Percentiles rank a stretch among this genome's conserved stretches.
phyloP scores from a whole-genome alignment of 176 grass and related monocot species.

The Typha latifolia region DNA sequence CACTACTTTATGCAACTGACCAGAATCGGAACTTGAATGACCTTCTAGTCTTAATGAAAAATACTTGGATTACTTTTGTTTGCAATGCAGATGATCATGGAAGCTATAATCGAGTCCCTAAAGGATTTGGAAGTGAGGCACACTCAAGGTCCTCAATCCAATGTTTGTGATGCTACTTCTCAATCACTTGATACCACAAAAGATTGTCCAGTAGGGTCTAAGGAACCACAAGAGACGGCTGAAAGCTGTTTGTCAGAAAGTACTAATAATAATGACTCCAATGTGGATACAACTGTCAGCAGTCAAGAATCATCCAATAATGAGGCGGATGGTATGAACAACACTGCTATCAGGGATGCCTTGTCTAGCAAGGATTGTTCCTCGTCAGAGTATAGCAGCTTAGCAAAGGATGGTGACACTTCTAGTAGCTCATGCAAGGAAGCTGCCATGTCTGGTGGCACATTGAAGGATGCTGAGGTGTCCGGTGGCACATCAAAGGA shows the following conservation, averaged over 20 bases:
- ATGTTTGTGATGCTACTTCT: conserved; percentile 24
- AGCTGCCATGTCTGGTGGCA: too few relatives aligned
- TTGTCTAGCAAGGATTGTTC: conserved; percentile 9
- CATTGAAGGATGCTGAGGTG: conserved; percentile 9
- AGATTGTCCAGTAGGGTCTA: conserved; percentile 14
- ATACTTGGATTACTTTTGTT: background rate
- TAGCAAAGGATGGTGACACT: background rate
- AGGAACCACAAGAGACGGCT: conserved; percentile 18
- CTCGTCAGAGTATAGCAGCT: background rate
- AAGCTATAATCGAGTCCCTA: conserved; percentile 78
- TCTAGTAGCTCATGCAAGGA: too few relatives aligned
- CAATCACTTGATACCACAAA: conserved; percentile 20
- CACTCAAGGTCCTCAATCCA: conserved; percentile 29
- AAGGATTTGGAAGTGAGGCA: conserved; percentile 63
- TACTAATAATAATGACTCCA: conserved; percentile 2
- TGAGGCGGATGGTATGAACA: conserved; percentile 20
- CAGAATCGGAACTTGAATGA: too few relatives aligned
- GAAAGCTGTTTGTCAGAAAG: conserved; percentile 4
- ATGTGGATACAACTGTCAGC: conserved; percentile 6
- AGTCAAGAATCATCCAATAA: conserved; percentile 16
- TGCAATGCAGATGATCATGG: conserved; percentile 84
- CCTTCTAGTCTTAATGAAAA: too few relatives aligned
- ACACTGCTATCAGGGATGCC: background rate
- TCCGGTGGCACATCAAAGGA: conserved; percentile 10
- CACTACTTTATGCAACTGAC: too few relatives aligned